Conservation (phyloP, 345 rosid species). For the Eucalyptus tenuipes region DNA sequence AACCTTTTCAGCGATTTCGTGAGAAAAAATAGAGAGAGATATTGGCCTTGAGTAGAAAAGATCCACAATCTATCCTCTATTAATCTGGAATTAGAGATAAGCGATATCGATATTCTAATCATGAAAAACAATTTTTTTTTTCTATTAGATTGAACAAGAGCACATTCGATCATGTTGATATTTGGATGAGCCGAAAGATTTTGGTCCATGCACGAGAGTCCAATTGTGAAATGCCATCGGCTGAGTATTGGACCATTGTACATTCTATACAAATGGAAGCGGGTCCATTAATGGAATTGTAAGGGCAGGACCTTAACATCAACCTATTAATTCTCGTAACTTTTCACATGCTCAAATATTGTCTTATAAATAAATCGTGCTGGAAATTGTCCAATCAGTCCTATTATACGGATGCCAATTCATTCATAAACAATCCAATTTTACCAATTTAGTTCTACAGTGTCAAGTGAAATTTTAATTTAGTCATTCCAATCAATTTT, state of each 20-base stretch:
- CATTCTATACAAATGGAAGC: neutral
- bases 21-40: neutral
- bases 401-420: too few relatives aligned
- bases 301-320: neutral
- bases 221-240: neutral
- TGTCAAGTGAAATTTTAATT: too few relatives aligned
- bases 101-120: neutral
- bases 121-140: neutral
- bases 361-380: neutral
- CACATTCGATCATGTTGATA: neutral
- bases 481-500: accelerated
- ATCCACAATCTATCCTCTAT: neutral
- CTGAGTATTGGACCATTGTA: neutral
- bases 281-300: neutral
- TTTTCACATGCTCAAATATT: neutral
- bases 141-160: neutral
- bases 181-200: neutral
- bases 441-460: too few relatives aligned
- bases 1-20: neutral
- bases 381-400: neutral
- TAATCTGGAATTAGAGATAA: neutral
- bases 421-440: neutral
- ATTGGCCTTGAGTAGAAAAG: neutral
- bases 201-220: neutral
- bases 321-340: accelerated